Base-by-base conservation (phyloP, 345 rosid species). In the Euphorbia pulcherrima region DNA sequence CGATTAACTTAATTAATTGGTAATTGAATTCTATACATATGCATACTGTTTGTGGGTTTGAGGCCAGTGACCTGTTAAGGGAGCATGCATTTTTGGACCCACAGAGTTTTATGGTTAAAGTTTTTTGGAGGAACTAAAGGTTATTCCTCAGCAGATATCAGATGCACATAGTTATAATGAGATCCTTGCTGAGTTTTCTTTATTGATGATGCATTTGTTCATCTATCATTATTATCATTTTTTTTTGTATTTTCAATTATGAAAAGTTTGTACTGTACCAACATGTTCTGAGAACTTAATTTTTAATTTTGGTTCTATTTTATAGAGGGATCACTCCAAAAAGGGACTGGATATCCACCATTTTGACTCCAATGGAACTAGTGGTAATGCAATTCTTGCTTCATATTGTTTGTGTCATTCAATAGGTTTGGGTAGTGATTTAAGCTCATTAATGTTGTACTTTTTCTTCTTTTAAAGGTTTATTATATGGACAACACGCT, bases 301-400 rank as follows among this genome's bases (percentile, higher is more conserved):
- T 11, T 60, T 52, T 23, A 16, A 5, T 61, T 67, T 56, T 56
- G 50, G 13, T 40, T 67, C 71, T 60, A 24, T 76, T 74, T 77
- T n/a, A 78, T 87, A 90, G 97, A 86, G 86, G 80, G 92, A 88
- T 63, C 79, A 79, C 72, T 84, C 83, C 58, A 95, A 79, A 86
- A 95, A 74, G 89, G 85, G 96, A 84, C 53, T 62, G 60, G 98
- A 88, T 75, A 71, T 65, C 79, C 88, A 80, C 72, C 92, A 83
- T 79, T 85, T 83, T 71, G 96, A 88, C 70, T 87, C 80, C 62
- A 90, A 85, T 79, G 97, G 96, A 72, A 81, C 80, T 54, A 77
- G 81, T 77, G 92, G 86, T 89, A 81, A 73, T 68, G 55, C 72
- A 23, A 48, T 51, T 83, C 59, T 64, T 41, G 21, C 65, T 37